Base-by-base conservation (phyloP, 2,329 filamentous ascomycete genomes). In the Ascochyta lentis region DNA sequence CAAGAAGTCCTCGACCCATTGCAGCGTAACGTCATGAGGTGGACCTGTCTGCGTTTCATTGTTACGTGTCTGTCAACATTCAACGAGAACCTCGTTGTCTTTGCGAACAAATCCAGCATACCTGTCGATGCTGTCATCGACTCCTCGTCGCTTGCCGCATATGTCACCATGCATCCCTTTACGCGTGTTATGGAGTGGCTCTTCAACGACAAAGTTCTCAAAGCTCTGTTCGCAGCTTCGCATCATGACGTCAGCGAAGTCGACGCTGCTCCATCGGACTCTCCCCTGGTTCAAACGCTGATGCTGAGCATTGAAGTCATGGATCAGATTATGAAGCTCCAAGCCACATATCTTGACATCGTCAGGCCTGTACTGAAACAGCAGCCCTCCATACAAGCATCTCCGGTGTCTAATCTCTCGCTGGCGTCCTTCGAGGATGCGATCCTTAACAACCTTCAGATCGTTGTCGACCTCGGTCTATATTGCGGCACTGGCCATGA, bases 151-250 rank as follows among this genome's bases (percentile, higher is more conserved):
- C 80, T 98, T 4, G 86, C 87, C 45, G 84, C 85, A 6, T 99
- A 99, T 71, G 87, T 95, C 55, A 86, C 87, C 23, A 84, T 96
- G 49, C 96, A 99, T 77, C 94, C 96, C 0, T 99, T 98, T 69
- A 88, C 91, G 3, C 87, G 96, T 56, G 89, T 96, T 15, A 97
- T 98, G 90, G 95, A 99, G 71, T 98, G 95, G 92, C 86, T 99
- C 77, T 96, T 96, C 76, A 97, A 96, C 71, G 91, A 96, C 68
- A 91, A 89, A 61, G 91, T 97, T 22, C 86, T 96, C 67, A 85
- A 85, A 61, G 86, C 89, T 13, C 78, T 99, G 2, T 94, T 97
- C 74, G 83, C 86, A 53, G 86, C 89, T 10, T 86, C 95, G 27
- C 90, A 94, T 64, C 89, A 96, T 71, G 86, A 94, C 63, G 79